Base-by-base conservation (phyloP, 2,329 filamentous ascomycete genomes). In the Domatiomyces catenatus region DNA sequence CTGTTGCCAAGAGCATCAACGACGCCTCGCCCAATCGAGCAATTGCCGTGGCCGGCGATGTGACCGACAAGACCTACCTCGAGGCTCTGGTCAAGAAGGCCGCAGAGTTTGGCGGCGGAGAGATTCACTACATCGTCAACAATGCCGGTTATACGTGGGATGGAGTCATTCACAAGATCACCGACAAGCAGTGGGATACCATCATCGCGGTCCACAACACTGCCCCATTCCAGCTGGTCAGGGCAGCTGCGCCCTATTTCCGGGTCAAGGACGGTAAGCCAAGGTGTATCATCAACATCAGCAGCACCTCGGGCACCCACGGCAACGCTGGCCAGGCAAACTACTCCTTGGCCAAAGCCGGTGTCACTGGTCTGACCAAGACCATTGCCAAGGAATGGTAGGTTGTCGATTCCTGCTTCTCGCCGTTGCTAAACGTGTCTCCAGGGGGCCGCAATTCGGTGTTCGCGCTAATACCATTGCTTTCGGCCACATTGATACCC, bases 111-210 rank as follows among this genome's bases (percentile, higher is more conserved):
- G 88, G 88, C 52, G 72, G 76, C 56, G 87, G 86, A 62, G 93
- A 93, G 73, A 88, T 94, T 55, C 84, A 94, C 66, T 84, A 92
- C 64, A 83, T 94, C 51, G 84, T 94, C 53, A 93, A 94, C 69
- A 94, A 94, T 65, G 88, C 87, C 0, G 87, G 86, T 43, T 93
- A 86, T 69, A 94, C 88, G 0, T 94, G 87, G 86, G 88, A 94
- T 66, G 88, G 83, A 5, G 86, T 93, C 42, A 87, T 93, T 58
- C 86, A 93, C 74, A 93, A 92, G 69, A 74, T 76, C 19, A 58
- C 52, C 10, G 55, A 57, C 49, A 60, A 61, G 49, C 58, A 59
- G 36, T 59, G 56, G 54, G 83, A 92, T 55, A 88, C 83, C 48
- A 94, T 94, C 65, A 70, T 94, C 26, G 79, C 82, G 19, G 74